A percentile compares a stretch with the other conserved stretches of the same genome.
phyloP scores from a whole-genome alignment of 2,329 filamentous ascomycete genomes.

The Sporothrix schenckii region DNA sequence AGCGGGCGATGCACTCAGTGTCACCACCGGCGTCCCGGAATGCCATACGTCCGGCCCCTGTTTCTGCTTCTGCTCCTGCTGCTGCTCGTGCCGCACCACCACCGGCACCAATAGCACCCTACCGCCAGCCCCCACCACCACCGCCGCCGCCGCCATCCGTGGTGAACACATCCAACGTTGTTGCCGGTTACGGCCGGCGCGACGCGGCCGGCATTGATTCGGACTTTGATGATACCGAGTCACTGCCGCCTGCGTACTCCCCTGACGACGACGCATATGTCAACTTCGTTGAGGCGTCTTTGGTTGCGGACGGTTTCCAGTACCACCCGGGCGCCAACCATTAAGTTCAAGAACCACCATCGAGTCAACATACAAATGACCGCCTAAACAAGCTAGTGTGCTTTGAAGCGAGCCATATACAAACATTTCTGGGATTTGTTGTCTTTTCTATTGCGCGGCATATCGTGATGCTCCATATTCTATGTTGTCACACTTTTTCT shows the following conservation, averaged over 20 bases:
- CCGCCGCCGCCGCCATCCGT: conserved; percentile 29
- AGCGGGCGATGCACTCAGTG: conserved; percentile 8
- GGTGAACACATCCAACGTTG: conserved; percentile 26
- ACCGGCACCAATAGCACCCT: conserved; percentile 13
- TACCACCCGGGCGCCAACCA: conserved; percentile 44
- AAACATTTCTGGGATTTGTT: not conserved
- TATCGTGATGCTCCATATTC: not conserved
- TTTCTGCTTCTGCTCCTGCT: not conserved
- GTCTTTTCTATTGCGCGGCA: not conserved
- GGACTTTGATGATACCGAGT: conserved; percentile 43
- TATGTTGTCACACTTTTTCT: not conserved
- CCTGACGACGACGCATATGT: conserved; percentile 37
- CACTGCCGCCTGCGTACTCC: conserved; percentile 52
- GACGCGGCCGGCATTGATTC: conserved; percentile 28
- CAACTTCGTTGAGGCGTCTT: conserved; percentile 39
- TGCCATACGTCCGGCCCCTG: not conserved
- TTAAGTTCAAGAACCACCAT: not conserved
- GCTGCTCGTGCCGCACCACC: not conserved
- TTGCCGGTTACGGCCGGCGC: conserved; percentile 28
- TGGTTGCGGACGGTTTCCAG: conserved; percentile 51
- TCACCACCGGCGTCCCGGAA: not conserved
- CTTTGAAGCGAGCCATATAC: not conserved
- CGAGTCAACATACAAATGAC: not conserved
- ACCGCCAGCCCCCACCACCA: conserved; percentile 20
- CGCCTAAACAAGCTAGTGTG: not conserved